Evolutionary conservation across 2,329 filamentous ascomycete species (phyloP).

Genomic region (Zarea fungicola): DNA sequence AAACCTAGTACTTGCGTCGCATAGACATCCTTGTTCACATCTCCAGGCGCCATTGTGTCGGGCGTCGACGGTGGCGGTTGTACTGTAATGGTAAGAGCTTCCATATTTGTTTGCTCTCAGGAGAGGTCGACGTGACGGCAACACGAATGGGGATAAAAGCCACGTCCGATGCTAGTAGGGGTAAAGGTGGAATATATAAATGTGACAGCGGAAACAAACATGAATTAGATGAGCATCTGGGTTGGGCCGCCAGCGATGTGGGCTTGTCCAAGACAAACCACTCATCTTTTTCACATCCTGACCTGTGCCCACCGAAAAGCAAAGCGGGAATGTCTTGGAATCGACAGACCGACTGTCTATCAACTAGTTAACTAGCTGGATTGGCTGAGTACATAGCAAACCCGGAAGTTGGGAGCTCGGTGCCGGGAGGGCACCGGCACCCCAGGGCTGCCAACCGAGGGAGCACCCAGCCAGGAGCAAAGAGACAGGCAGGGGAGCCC

Average conservation of each 20-base stretch:
- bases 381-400: too few relatives aligned
- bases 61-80: not conserved
- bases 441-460: not conserved
- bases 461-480: not conserved
- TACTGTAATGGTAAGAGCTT: not conserved
- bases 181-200: slow-evolving; percentile 1
- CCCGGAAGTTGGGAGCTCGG: too few relatives aligned
- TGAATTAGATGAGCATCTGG: slow-evolving; percentile 1
- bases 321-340: slow-evolving; percentile 11
- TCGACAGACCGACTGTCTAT: not conserved
- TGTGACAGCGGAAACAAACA: not conserved
- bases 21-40: not conserved
- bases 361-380: too few relatives aligned
- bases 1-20: slow-evolving; percentile 32
- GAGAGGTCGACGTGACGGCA: not conserved
- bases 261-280: slow-evolving; percentile 2
- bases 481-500: not conserved
- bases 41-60: not conserved
- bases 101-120: not conserved
- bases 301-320: slow-evolving; percentile 3
- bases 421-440: too few relatives aligned
- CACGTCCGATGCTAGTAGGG: not conserved
- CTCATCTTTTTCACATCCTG: not conserved
- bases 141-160: not conserved
- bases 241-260: slow-evolving; percentile 4